phyloP scores from a whole-genome alignment of 805 yeast genomes.

The Alloascoidea hylecoeti region DNA sequence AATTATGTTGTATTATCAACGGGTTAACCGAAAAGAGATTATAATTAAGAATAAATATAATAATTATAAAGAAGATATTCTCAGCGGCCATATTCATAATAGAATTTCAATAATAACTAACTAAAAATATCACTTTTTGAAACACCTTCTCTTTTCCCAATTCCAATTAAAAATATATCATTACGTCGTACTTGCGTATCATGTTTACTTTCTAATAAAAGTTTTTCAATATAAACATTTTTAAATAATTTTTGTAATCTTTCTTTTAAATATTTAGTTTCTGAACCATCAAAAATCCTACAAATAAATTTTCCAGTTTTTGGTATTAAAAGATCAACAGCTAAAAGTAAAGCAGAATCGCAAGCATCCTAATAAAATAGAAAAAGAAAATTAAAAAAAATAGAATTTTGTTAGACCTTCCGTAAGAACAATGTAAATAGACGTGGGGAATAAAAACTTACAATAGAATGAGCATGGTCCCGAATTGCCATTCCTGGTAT shows the following conservation, averaged over 20 bases:
- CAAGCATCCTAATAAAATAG: constrained; percentile 48
- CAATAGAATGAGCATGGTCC: constrained; percentile 45
- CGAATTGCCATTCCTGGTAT: constrained; percentile 70
- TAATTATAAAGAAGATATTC: too few relatives aligned
- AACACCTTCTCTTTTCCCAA: too few relatives aligned
- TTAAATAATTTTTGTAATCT: constrained; percentile 45
- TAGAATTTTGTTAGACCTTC: too few relatives aligned
- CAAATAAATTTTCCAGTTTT: constrained; percentile 70
- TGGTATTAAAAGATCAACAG: constrained; percentile 50
- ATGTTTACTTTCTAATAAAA: too few relatives aligned
- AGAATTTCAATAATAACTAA: too few relatives aligned
- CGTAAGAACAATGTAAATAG: background rate
- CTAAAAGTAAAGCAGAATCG: constrained; percentile 75
- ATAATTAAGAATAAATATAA: too few relatives aligned
- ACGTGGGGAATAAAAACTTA: background rate
- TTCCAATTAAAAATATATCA: too few relatives aligned
- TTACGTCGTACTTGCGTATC: too few relatives aligned
- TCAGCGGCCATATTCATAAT: too few relatives aligned
- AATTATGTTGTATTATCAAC: too few relatives aligned
- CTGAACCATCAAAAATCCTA: constrained; percentile 76
- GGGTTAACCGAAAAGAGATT: too few relatives aligned
- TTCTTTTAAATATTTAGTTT: constrained; percentile 49
- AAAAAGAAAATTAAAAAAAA: constrained; percentile 5
- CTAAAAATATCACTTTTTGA: too few relatives aligned
- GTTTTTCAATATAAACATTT: constrained; percentile 59